phyloP scores from a whole-genome alignment of 2,329 filamentous ascomycete species.

The Dothistroma septosporum region DNA sequence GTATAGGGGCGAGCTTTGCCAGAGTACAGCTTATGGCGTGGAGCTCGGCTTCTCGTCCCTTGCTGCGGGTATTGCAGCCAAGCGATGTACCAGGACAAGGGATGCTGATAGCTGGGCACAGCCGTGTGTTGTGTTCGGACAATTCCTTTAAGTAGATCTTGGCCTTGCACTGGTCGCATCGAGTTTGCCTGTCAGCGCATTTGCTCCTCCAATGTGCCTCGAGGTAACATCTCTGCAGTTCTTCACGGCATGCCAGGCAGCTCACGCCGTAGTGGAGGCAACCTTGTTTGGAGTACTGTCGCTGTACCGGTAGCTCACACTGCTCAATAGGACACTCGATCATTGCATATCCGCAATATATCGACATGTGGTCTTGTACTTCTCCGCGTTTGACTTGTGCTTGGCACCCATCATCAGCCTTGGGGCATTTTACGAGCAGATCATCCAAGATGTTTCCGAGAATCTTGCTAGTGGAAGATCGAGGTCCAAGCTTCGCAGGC shows the following conservation, averaged over 20 bases:
- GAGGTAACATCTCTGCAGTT: conserved; percentile 53
- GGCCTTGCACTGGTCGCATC: conserved; percentile 42
- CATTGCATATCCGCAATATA: conserved; percentile 55
- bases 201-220: conserved; percentile 39
- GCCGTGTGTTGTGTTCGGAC: conserved; percentile 38
- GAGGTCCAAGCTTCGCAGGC: conserved; percentile 37
- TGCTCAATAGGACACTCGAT: conserved; percentile 50
- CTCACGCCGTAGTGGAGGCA: conserved; percentile 53
- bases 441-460: conserved; percentile 60
- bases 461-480: conserved; percentile 45
- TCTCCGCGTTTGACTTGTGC: conserved; percentile 53
- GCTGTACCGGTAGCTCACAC: conserved; percentile 51
- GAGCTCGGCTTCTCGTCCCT: conserved; percentile 37
- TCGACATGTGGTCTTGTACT: conserved; percentile 56
- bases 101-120: conserved; percentile 41
- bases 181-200: conserved; percentile 49
- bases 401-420: conserved; percentile 50
- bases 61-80: conserved; percentile 41
- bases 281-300: conserved; percentile 51
- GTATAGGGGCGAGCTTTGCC: conserved; percentile 45
- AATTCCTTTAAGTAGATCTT: conserved; percentile 42
- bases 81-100: conserved; percentile 43
- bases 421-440: conserved; percentile 57
- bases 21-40: conserved; percentile 44
- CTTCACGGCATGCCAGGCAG: conserved; percentile 52